Conservation (phyloP, 2,329 filamentous ascomycete genomes). For the Trichophyton schoenleinii region DNA sequence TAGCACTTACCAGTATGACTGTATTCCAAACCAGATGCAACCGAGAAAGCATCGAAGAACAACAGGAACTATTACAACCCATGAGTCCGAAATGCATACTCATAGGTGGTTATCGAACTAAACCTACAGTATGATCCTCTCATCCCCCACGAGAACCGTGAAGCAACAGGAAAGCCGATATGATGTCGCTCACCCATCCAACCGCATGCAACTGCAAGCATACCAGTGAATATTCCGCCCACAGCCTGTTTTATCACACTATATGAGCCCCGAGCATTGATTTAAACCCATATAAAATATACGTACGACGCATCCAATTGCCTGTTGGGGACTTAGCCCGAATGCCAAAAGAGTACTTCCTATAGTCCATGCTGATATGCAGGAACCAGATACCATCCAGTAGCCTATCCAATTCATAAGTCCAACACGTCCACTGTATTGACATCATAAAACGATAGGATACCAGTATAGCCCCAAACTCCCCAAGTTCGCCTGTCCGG, state of each 20-base stretch:
- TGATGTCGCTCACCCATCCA: slow-evolving; percentile 31
- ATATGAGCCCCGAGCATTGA: background rate
- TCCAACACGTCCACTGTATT: background rate
- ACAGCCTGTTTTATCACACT: background rate
- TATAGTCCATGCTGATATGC: slow-evolving; percentile 20
- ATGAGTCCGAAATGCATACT: background rate
- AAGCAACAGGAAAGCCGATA: slow-evolving; percentile 34
- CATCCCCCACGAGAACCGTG: slow-evolving; percentile 32
- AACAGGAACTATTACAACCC: slow-evolving; percentile 13
- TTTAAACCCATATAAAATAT: background rate
- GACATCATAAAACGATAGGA: background rate
- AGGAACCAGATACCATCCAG: slow-evolving; percentile 21
- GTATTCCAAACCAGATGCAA: slow-evolving; percentile 26
- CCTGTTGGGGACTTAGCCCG: slow-evolving; percentile 17
- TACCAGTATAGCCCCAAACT: slow-evolving; percentile 18
- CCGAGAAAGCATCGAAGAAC: slow-evolving; percentile 2
- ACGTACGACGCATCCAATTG: slow-evolving; percentile 18
- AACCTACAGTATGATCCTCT: slow-evolving; percentile 24
- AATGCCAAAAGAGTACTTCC: slow-evolving; percentile 19
- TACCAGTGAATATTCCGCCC: slow-evolving; percentile 20
- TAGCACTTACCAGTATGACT: slow-evolving; percentile 28
- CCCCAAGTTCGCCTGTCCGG: slow-evolving; percentile 19
- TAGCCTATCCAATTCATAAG: slow-evolving; percentile 15
- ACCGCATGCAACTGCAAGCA: slow-evolving; percentile 27
- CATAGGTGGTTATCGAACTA: background rate